These are phyloP conservation scores for Tetradesmus obliquus DNA, from an alignment of 139 green algal genomes.

Conservation along the genomic window DNA sequence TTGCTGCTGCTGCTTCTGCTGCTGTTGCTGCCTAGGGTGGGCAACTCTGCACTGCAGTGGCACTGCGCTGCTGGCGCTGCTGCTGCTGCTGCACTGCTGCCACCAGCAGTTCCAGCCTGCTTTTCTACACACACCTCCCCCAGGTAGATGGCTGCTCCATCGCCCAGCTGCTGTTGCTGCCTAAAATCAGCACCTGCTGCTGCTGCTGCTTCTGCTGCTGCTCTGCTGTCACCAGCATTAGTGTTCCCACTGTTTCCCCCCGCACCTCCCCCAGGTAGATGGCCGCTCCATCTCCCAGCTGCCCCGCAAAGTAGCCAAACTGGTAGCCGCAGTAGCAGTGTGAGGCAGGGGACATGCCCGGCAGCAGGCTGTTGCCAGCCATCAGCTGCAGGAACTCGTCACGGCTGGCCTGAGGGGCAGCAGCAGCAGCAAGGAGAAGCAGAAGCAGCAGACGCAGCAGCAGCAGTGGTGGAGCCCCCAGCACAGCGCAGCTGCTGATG, in stretches of 20 bases:
- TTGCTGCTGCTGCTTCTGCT: background rate
- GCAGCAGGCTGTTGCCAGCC: conserved; percentile 60
- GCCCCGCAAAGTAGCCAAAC: conserved; percentile 72
- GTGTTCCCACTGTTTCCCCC: no score
- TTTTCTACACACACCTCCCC: conserved; percentile 59
- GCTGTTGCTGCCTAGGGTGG: background rate
- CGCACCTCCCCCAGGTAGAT: conserved; percentile 75
- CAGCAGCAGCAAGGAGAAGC: background rate
- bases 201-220: no score
- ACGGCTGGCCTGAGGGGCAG: conserved; percentile 20
- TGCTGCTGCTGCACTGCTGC: background rate
- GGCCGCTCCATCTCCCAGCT: conserved; percentile 73
- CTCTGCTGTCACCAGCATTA: no score
- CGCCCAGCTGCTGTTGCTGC: conserved; percentile 60
- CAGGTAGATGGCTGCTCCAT: conserved; percentile 73
- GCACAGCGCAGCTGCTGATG: background rate
- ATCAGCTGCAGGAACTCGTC: conserved; percentile 60
- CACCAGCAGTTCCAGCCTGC: background rate
- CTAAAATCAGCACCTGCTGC: no score
- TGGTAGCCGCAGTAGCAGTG: conserved; percentile 68
- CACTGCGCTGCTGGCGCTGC: background rate
- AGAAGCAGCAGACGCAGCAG: background rate
- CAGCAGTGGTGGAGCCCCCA: background rate
- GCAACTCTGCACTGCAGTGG: background rate
- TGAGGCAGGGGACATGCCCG: conserved; percentile 63